Base-by-base conservation (phyloP, 2,329 filamentous ascomycete species). In the Fusarium fujikuroi region DNA sequence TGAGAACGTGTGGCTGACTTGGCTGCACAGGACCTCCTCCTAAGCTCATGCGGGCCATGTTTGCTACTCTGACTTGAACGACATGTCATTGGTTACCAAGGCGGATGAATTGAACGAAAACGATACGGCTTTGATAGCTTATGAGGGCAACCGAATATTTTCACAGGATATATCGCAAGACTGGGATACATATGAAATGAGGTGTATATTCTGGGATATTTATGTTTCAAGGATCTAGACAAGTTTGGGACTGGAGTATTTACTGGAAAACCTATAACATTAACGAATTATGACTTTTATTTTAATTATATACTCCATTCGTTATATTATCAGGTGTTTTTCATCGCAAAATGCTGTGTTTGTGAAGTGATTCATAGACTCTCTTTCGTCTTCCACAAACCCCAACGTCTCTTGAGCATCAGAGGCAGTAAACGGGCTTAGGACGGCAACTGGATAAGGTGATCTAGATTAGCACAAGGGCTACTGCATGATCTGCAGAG, bases 41-140 rank as follows among this genome's bases (percentile, higher is more conserved):
- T 63, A 85, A 84, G 64, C 81, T 93, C 72, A 82, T 94, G 80
- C 89, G 88, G 78, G 91, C 91, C 58, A 93, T 93, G 91, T 84
- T 94, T 81, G 88, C 88, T 60, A 93, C 91, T 59, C 82, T 93
- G 73, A 94, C 91, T 53, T 93, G 78, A 86, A 67, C 62, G 42
- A 25, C 39, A 49, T 62, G 30, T 54, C 42, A 39, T 32, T 23
- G 46, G 63, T 39, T 39, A 52, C 30, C 42, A 44, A 65, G 37
- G 43, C 39, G 57, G 62, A 43, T 61, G 63, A 69, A 63, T 52
- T 73, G 69, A 66, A 42, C 36, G 42, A 56, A 68, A 50, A 56
- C 15, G 61, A 66, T 23, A 61, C 42, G 47, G 71, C 66, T 40
- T 72, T 43, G 59, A 59, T 42, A 54, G 42, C 52, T 66, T 42